Evolutionary conservation across 345 rosid genomes (phyloP), one percentile per base, ranked within the genome.

Genomic region (Salix caprea): DNA sequence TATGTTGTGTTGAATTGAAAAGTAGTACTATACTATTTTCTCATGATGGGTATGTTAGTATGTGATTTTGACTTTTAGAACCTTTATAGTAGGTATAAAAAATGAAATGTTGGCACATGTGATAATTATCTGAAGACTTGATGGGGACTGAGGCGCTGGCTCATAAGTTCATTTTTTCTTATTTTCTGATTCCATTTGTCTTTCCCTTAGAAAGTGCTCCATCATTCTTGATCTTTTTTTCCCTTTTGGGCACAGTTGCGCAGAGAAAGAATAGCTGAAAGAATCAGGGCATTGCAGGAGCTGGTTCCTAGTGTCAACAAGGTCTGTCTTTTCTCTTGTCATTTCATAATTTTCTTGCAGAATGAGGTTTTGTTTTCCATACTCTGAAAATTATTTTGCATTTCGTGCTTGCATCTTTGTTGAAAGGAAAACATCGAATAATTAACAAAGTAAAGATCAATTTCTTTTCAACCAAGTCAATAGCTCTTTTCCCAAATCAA

Each of bases 291-390:
- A 36, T 58, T 96, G 88, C 99, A 96, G 80, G 99, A 94, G 77
- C 90, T 96, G 80, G 99, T 96, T 80, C 99, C 99, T 61, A 91
- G 94, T 82, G 98, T 96, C 74, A 96, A 92, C 84, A 96, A 96
- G 97, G 99, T 92, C 48, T 82, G 42, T 32, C 18, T n/a, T 39
- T 66, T 79, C 78, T 69, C 58, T 56, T 60, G 4, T 44, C 62
- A 28, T 62, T 78, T 72, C 48, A 54, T 75, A 62, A 69, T 58
- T 67, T 64, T 54, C 46, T 39, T 48, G 62, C 52, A 28, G 60
- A 62, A 39, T 66, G 39, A 46, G 13, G 65, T 66, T 40, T 40
- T 7, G 5, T 18, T 28, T 66, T 67, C 54, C 3, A 24, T 21
- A 18, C 21, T 69, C 28, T 32, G 37, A 18, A 69, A 34, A 24